Percentiles rank a stretch among this genome's conserved stretches.
phyloP scores from a whole-genome alignment of 805 yeast genomes.

The Lachancea thermotolerans region DNA sequence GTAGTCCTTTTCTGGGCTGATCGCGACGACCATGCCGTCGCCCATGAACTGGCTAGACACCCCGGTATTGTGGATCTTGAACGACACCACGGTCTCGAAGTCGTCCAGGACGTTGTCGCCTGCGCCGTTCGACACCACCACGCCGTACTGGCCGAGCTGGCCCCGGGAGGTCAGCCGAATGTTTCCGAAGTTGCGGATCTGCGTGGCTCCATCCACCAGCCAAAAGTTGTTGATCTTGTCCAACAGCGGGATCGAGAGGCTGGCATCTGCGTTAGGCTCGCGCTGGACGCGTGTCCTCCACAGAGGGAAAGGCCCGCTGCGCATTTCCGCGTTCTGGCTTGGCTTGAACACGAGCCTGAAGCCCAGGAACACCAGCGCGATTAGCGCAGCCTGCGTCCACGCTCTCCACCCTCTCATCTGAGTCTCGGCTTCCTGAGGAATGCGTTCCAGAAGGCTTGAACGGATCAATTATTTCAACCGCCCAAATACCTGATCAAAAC shows the following conservation, averaged over 20 bases:
- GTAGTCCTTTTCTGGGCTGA: slow-evolving; percentile 27
- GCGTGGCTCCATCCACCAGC: slow-evolving; percentile 26
- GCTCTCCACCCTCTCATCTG: not conserved
- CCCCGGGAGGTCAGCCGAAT: slow-evolving; percentile 20
- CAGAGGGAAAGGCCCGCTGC: not conserved
- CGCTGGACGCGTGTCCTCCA: slow-evolving; percentile 3
- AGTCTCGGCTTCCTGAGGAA: not conserved
- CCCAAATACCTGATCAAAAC: too few relatives aligned
- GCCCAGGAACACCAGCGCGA: not conserved
- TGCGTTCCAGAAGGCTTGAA: too few relatives aligned
- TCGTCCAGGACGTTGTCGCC: slow-evolving; percentile 31
- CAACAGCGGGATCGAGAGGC: slow-evolving; percentile 23
- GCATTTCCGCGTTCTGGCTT: not conserved
- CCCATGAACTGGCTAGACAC: slow-evolving; percentile 10
- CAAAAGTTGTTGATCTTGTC: slow-evolving; percentile 26
- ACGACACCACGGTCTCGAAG: slow-evolving; percentile 22
- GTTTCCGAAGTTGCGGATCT: slow-evolving; percentile 23
- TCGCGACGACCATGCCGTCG: slow-evolving; percentile 26
- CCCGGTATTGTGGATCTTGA: slow-evolving; percentile 11
- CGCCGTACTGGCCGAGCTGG: slow-evolving; percentile 16
- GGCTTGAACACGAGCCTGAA: not conserved
- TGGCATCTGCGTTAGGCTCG: slow-evolving; percentile 21
- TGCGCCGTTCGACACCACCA: slow-evolving; percentile 27
- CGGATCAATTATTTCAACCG: too few relatives aligned
- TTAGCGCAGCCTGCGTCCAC: not conserved